These are phyloP conservation scores for Schizophyllum amplum DNA, from an alignment of 1,284 basidiomycete genomes.

Conservation along the genomic window DNA sequence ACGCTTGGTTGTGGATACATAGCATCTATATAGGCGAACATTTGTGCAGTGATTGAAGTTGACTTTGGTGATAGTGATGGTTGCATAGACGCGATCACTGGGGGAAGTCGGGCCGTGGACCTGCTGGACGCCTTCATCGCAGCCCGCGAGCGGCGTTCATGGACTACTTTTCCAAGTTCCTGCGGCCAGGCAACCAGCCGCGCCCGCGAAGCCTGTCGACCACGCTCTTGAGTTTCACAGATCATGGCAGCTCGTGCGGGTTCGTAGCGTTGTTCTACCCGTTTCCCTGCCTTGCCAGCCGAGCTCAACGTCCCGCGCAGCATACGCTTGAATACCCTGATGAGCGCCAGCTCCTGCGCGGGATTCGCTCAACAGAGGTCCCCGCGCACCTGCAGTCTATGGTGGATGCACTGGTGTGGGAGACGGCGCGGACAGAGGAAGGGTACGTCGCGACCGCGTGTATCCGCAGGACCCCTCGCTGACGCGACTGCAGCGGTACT, in stretches of 20 bases:
- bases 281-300: neutral
- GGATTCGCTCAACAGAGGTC: conserved; percentile 78
- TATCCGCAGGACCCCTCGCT: conserved; percentile 2
- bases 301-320: conserved; percentile 27
- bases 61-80: neutral
- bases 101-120: neutral
- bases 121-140: neutral
- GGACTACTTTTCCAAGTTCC: conserved; percentile 82
- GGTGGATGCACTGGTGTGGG: conserved; percentile 82
- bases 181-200: conserved; percentile 44
- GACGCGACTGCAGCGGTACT: conserved; percentile 47
- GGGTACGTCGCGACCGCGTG: conserved; percentile 47
- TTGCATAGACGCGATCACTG: neutral
- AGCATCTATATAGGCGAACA: neutral
- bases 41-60: too few relatives aligned
- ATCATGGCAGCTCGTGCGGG: conserved; percentile 69
- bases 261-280: conserved; percentile 19
- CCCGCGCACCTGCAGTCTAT: conserved; percentile 74
- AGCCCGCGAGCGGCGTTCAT: conserved; percentile 27
- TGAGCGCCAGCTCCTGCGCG: conserved; percentile 72
- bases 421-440: conserved; percentile 75
- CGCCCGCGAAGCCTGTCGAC: conserved; percentile 46
- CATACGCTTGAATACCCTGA: conserved; percentile 72
- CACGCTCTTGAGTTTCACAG: conserved; percentile 63
- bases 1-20: neutral